A percentile compares a stretch with the other conserved stretches of the same genome.
These are phyloP conservation scores for Naganishia sp. DNA, from an alignment of 1,284 basidiomycete genomes.

Conservation along the genomic window DNA sequence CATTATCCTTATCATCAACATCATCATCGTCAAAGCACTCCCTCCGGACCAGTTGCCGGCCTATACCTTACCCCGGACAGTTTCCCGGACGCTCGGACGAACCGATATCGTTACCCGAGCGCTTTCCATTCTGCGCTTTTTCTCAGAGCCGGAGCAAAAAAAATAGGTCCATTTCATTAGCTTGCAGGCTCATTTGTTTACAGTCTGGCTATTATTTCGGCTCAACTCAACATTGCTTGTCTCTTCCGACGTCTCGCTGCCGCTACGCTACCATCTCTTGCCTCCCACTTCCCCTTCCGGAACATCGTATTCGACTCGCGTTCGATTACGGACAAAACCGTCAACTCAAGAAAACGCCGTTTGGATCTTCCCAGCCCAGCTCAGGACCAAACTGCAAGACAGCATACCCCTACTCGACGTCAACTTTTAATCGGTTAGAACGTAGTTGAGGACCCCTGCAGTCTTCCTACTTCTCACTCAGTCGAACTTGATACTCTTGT, in stretches of 20 bases:
- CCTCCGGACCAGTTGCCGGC: too few relatives aligned
- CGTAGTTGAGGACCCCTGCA: not conserved
- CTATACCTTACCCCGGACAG: not conserved
- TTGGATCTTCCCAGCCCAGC: too few relatives aligned
- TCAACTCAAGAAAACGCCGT: not conserved
- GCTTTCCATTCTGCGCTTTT: not conserved
- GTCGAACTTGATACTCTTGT: conserved; percentile 2
- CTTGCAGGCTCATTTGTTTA: conserved; percentile 1
- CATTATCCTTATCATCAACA: too few relatives aligned
- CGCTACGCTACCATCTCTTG: not conserved
- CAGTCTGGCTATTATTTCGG: conserved; percentile 1
- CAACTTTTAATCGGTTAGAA: conserved; percentile 5
- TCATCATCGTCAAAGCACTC: not conserved
- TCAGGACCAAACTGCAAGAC: too few relatives aligned
- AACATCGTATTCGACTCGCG: not conserved
- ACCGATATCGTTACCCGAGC: too few relatives aligned
- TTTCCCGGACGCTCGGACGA: not conserved
- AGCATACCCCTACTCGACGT: too few relatives aligned
- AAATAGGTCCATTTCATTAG: not conserved
- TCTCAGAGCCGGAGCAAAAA: not conserved
- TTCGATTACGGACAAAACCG: not conserved
- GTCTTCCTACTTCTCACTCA: not conserved
- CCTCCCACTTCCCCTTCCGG: not conserved
- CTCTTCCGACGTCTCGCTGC: not conserved
- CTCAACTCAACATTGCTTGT: not conserved